Base-by-base conservation (phyloP, 2,329 filamentous ascomycete species). In the Coleophoma eucalyptorum region DNA sequence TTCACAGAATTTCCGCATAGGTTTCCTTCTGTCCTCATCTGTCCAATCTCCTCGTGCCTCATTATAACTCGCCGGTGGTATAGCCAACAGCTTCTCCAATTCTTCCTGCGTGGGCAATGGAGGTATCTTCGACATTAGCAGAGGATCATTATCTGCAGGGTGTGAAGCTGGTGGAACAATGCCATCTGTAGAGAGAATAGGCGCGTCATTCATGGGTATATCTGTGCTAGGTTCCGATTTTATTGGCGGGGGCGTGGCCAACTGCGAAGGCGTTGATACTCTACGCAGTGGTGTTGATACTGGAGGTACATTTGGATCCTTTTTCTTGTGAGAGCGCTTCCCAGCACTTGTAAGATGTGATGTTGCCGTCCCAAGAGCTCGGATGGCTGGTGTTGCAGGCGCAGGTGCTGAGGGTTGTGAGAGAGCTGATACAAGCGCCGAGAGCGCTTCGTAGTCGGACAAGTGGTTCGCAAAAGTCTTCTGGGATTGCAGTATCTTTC, bases 381-480 rank as follows among this genome's bases (percentile, higher is more conserved):
- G 45, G 15, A 48, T 12, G 13, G 49, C 44, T 2, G 55, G 50
- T 26, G 47, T 49, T 38, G 52, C 31, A 35, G 51, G 53, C 13
- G 54, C 47, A 21, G 57, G 46, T 20, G 65, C 62, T 4, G 67
- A 58, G 3, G 67, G 61, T 15, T 71, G 55, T 68, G 67, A 51
- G 63, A 67, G 50, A 72, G 72, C 45, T 68, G 66, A 31, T 72
- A 70, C n/a, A 52, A 76, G 73, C 59, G 51, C 69, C 59, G 59
- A 56, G 49, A 83, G 72, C 8, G 89, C 89, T 59, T 88, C 78
- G 66, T 87, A 90, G 66, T 94, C 89, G 59, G 89, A 87, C 43
- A 93, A 77, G 66, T 93, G 86, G 70, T 94, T 91, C 55, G 83
- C 82, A 67, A 93, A 93, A 3, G 87, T 90, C 72, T 93, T 90